Percentiles rank a stretch among this genome's conserved stretches.
Conservation (phyloP, 1,284 basidiomycete genomes). For the Taiwanofungus camphoratus region DNA sequence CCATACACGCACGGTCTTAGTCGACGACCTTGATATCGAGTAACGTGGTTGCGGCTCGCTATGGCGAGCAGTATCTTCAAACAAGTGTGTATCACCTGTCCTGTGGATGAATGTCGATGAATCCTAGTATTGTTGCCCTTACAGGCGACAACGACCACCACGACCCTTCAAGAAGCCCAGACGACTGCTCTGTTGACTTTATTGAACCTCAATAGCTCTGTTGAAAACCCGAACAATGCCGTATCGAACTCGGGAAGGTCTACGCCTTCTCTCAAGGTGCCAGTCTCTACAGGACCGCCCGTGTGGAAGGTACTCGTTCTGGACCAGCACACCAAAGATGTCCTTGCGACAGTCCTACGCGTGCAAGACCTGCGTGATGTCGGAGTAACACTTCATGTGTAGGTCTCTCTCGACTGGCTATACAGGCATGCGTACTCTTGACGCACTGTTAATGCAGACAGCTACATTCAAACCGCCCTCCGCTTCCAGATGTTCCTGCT, state of each 20-base stretch:
- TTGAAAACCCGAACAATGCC: slow-evolving; percentile 28
- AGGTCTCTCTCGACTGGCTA: slow-evolving; percentile 23
- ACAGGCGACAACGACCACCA: slow-evolving; percentile 25
- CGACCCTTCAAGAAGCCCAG: slow-evolving; percentile 75
- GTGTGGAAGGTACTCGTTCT: slow-evolving; percentile 97
- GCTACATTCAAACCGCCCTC: slow-evolving; percentile 84
- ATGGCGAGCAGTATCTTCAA: slow-evolving; percentile 55
- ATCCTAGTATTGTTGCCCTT: too few relatives aligned
- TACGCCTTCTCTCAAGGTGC: slow-evolving; percentile 35
- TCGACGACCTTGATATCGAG: too few relatives aligned
- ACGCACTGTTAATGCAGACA: slow-evolving; percentile 50
- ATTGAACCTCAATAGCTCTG: slow-evolving; percentile 33
- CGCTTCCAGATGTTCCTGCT: slow-evolving; percentile 93
- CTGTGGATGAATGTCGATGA: neutral
- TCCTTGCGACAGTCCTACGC: slow-evolving; percentile 89
- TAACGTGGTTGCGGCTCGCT: too few relatives aligned
- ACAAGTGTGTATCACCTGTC: slow-evolving; percentile 36
- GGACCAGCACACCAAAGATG: slow-evolving; percentile 94
- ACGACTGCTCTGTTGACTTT: slow-evolving; percentile 62
- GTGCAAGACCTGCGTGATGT: slow-evolving; percentile 96
- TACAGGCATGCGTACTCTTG: neutral
- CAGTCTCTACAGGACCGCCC: slow-evolving; percentile 61
- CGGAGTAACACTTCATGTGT: slow-evolving; percentile 97
- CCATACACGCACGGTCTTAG: too few relatives aligned
- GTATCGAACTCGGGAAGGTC: slow-evolving; percentile 32